Percentiles rank a stretch among this genome's conserved stretches.
Evolutionary conservation across 2,329 filamentous ascomycete species (phyloP).

Genomic region (Venturia nashicola): DNA sequence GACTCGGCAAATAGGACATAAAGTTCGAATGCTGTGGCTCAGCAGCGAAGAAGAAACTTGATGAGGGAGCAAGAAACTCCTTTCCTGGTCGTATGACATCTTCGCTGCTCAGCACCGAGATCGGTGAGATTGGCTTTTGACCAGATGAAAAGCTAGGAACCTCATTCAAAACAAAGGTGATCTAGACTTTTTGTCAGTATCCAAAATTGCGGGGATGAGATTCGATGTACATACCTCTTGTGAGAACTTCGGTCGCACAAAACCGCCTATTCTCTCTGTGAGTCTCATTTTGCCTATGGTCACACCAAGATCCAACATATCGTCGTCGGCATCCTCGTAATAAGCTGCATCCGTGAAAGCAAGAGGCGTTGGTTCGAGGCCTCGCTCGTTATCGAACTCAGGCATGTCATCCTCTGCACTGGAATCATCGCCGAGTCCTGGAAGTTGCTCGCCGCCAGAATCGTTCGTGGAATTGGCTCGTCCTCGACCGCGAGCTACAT

Average conservation of each 20-base stretch:
- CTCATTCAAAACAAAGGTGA: conserved; percentile 2
- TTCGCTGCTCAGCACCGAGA: neutral
- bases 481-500: conserved; percentile 39
- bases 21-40: conserved; percentile 37
- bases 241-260: conserved; percentile 56
- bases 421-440: conserved; percentile 29
- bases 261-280: conserved; percentile 61
- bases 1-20: conserved; percentile 48
- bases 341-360: conserved; percentile 56
- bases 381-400: conserved; percentile 40
- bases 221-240: conserved; percentile 45
- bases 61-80: conserved; percentile 55
- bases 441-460: neutral
- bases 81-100: conserved; percentile 35
- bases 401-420: conserved; percentile 42
- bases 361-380: conserved; percentile 50
- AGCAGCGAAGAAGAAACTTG: conserved; percentile 52
- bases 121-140: neutral
- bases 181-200: neutral
- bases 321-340: conserved; percentile 52
- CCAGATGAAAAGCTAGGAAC: neutral
- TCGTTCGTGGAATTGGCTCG: conserved; percentile 11
- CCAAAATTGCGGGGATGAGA: neutral
- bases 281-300: conserved; percentile 59
- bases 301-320: conserved; percentile 60